Conservation (phyloP, 179 eudicot species). For the Silene noctiflora region DNA sequence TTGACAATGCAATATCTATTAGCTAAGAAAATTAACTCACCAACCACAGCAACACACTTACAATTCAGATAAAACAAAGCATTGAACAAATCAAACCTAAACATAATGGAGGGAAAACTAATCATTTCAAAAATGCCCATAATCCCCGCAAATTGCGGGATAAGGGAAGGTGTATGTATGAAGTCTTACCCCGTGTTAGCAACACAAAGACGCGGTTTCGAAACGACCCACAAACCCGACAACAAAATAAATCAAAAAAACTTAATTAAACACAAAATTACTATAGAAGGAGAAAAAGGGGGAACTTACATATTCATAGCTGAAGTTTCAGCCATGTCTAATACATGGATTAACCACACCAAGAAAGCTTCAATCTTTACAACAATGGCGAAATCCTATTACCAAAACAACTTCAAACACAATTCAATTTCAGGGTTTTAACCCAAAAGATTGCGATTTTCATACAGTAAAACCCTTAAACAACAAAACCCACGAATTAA, state of each 20-base stretch:
- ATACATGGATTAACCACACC: constrained; percentile 14
- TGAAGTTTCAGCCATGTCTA: constrained; percentile 26
- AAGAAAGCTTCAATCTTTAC: constrained; percentile 22
- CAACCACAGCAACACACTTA: constrained; percentile 8
- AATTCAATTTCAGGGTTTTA: constrained; percentile 17
- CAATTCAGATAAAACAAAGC: constrained; percentile 13
- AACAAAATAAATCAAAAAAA: not conserved
- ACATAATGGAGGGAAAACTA: constrained; percentile 28
- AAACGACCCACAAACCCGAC: constrained; percentile 12
- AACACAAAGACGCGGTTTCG: not conserved
- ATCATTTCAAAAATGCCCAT: constrained; percentile 30
- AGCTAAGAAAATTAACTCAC: constrained; percentile 7
- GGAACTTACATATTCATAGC: constrained; percentile 25
- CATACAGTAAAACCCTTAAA: constrained; percentile 20
- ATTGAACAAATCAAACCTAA: not conserved
- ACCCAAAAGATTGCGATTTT: constrained; percentile 13
- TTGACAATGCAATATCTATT: constrained; percentile 1
- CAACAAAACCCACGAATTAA: constrained; percentile 7
- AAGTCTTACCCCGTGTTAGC: too few relatives aligned
- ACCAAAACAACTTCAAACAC: constrained; percentile 1
- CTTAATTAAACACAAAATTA: not conserved
- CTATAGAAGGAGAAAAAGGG: not conserved
- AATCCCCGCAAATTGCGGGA: not conserved
- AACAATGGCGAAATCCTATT: constrained; percentile 20
- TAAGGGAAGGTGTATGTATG: too few relatives aligned